Conservation (phyloP, 495 filamentous ascomycete genomes). For the Penicillium robsamsonii region DNA sequence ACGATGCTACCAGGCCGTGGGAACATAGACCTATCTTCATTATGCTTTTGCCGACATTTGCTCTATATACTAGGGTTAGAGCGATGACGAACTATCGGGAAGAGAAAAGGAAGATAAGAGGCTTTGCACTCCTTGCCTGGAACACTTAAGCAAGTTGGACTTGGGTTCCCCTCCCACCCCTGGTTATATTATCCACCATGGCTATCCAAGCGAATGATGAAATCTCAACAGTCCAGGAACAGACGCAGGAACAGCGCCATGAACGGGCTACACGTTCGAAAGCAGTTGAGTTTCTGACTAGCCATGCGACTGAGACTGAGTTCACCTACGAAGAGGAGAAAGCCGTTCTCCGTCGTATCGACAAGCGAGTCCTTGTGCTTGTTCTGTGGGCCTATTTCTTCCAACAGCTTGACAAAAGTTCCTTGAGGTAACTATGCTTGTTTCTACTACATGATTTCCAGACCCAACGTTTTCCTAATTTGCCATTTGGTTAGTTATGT, state of each 20-base stretch:
- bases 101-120: neutral
- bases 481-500: constrained; percentile 34
- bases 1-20: neutral
- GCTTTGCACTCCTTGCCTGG: neutral
- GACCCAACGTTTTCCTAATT: neutral
- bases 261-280: neutral
- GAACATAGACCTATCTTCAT: neutral
- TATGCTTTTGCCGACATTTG: neutral
- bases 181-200: neutral
- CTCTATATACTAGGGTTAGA: neutral
- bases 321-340: constrained; percentile 51
- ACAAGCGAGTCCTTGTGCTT: constrained; percentile 45
- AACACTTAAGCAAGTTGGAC: neutral
- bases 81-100: neutral
- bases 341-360: constrained; percentile 46
- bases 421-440: constrained; percentile 19
- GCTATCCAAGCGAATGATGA: neutral
- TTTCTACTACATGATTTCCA: neutral
- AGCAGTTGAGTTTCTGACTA: constrained; percentile 22
- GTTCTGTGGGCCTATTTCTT: constrained; percentile 36
- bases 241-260: neutral
- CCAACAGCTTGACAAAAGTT: constrained; percentile 54
- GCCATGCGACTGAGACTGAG: constrained; percentile 12
- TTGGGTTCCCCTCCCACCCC: neutral
- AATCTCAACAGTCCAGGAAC: neutral